Evolutionary conservation across 108 stramenopile genomes (phyloP).

Genomic region (Epipyxis sp.): DNA sequence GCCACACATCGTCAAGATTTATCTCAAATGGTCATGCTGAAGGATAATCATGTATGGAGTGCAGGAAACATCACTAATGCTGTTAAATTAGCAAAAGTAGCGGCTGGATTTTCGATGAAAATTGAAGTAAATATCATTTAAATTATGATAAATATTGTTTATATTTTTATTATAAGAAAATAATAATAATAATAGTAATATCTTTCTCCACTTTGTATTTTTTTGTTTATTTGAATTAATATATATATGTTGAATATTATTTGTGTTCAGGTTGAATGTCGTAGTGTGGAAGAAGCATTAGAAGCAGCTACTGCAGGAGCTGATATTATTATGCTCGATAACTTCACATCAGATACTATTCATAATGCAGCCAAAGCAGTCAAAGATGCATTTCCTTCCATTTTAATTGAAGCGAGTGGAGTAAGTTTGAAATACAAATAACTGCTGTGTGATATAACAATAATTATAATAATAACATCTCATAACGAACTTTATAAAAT

Average conservation of each 20-base stretch:
- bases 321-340: conserved; percentile 93
- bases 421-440: conserved; percentile 15
- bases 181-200: background rate
- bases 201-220: background rate
- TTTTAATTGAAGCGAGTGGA: conserved; percentile 92
- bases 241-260: no score
- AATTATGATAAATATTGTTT: no score
- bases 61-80: conserved; percentile 80
- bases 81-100: conserved; percentile 72
- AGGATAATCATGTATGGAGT: conserved; percentile 91
- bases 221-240: conserved; percentile 65
- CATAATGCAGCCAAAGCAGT: conserved; percentile 71
- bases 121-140: background rate
- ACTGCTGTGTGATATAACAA: no score
- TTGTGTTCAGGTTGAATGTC: conserved; percentile 84
- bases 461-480: no score
- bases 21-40: conserved; percentile 99
- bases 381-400: conserved; percentile 77
- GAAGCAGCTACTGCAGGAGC: conserved; percentile 91
- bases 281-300: conserved; percentile 74
- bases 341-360: conserved; percentile 75
- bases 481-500: background rate
- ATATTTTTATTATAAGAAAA: no score
- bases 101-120: conserved; percentile 91
- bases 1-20: conserved; percentile 90